A percentile compares a stretch with the other conserved stretches of the same genome.
phyloP scores from a whole-genome alignment of 345 rosid genomes.

The Eucalyptus decipiens region DNA sequence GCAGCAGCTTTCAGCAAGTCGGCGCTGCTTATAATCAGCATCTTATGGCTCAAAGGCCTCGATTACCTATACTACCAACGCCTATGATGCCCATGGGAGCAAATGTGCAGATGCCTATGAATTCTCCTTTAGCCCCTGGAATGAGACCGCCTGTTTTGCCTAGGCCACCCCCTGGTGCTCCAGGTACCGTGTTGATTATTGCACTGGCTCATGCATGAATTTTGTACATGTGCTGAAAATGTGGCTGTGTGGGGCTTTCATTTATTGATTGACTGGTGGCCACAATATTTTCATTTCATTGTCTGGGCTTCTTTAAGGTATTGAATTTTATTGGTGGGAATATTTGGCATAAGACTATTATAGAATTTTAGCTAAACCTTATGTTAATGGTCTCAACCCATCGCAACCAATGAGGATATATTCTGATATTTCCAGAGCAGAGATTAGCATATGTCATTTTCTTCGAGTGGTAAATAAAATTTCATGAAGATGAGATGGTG shows the following conservation, averaged over 20 bases:
- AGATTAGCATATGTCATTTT: background rate
- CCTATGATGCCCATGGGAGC: slow-evolving; percentile 43
- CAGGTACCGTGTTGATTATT: slow-evolving; percentile 14
- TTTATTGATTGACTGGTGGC: background rate
- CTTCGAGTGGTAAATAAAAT: background rate
- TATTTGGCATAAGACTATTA: background rate
- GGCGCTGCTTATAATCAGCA: slow-evolving; percentile 89
- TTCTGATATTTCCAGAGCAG: background rate
- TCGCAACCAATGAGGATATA: background rate
- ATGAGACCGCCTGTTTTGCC: slow-evolving; percentile 86
- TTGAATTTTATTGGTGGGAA: background rate
- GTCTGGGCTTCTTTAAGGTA: background rate
- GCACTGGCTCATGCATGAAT: background rate
- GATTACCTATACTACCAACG: slow-evolving; percentile 63
- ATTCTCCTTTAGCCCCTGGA: slow-evolving; percentile 44
- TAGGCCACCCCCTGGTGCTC: slow-evolving; percentile 55
- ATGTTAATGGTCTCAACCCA: background rate
- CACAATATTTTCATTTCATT: background rate
- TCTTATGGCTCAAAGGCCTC: slow-evolving; percentile 71
- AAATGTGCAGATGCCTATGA: slow-evolving; percentile 8
- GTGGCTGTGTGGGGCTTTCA: background rate
- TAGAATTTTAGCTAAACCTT: background rate
- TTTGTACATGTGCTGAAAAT: background rate
- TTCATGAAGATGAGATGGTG: background rate
- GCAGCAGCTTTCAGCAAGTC: slow-evolving; percentile 81